Conservation (phyloP, 345 rosid genomes). For the Bretschneidera sinensis region DNA sequence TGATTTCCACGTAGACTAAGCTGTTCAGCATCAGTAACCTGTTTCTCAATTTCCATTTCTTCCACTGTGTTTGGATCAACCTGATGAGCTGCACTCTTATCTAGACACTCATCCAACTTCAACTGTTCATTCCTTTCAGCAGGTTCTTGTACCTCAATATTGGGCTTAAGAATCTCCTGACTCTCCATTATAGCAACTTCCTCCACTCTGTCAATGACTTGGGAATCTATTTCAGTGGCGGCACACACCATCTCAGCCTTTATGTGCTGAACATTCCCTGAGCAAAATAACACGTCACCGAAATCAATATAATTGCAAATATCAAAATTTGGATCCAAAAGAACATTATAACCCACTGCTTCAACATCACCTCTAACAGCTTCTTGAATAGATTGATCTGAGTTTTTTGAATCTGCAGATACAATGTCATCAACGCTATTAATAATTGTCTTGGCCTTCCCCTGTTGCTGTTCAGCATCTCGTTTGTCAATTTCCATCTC, state of each 20-base stretch:
- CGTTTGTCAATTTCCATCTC: slow-evolving; percentile 31
- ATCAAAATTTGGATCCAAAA: slow-evolving; percentile 30
- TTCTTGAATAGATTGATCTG: slow-evolving; percentile 14
- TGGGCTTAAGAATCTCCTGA: slow-evolving; percentile 13
- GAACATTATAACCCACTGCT: slow-evolving; percentile 25
- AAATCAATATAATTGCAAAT: slow-evolving; percentile 37
- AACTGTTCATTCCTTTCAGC: slow-evolving; percentile 1
- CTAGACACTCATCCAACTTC: slow-evolving; percentile 5
- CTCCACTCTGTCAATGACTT: slow-evolving; percentile 14
- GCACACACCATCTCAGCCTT: slow-evolving; percentile 15
- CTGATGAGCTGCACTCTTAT: neutral
- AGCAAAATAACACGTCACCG: slow-evolving; percentile 31
- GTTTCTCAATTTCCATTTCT: slow-evolving; percentile 11
- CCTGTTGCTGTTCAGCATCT: slow-evolving; percentile 21
- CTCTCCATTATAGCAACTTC: slow-evolving; percentile 21
- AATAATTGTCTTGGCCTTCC: slow-evolving; percentile 9
- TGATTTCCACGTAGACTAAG: slow-evolving; percentile 13
- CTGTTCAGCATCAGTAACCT: slow-evolving; percentile 16
- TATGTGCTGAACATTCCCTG: slow-evolving; percentile 32
- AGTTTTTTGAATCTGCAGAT: slow-evolving; percentile 18
- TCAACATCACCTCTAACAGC: slow-evolving; percentile 32
- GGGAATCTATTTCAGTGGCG: slow-evolving; percentile 20
- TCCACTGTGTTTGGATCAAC: slow-evolving; percentile 12
- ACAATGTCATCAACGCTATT: slow-evolving; percentile 4
- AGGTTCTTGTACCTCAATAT: slow-evolving; percentile 3